phyloP scores from a whole-genome alignment of 805 yeast genomes.

The Yamadazyma akitaensis region DNA sequence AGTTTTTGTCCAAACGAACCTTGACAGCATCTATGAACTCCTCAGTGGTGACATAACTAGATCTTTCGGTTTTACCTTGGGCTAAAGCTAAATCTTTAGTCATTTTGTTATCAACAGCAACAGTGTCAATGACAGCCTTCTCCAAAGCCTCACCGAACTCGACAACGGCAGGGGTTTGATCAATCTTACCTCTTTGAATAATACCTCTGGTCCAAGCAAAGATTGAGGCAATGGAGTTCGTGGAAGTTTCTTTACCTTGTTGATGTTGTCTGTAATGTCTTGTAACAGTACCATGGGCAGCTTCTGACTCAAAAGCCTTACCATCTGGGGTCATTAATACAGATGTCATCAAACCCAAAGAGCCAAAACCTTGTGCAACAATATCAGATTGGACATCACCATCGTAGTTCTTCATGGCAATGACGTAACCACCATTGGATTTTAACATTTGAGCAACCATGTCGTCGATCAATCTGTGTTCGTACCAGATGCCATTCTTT shows the following conservation, averaged over 20 bases:
- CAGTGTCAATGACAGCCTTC: constrained; percentile 83
- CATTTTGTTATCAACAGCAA: constrained; percentile 80
- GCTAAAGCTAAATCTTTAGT: constrained; percentile 95
- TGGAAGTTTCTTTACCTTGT: constrained; percentile 94
- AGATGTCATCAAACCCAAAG: constrained; percentile 95
- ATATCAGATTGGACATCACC: constrained; percentile 97
- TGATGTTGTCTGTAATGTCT: constrained; percentile 96
- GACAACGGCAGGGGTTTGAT: constrained; percentile 79
- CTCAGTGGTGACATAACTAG: constrained; percentile 82
- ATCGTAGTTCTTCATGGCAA: constrained; percentile 96
- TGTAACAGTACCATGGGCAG: constrained; percentile 99
- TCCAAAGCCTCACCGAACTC: constrained; percentile 77
- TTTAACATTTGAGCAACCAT: constrained; percentile 99
- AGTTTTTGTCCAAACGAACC: constrained; percentile 48
- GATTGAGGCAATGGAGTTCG: constrained; percentile 95
- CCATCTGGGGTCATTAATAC: constrained; percentile 97
- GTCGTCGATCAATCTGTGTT: constrained; percentile 94
- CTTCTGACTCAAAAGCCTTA: constrained; percentile 91
- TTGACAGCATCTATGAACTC: constrained; percentile 86
- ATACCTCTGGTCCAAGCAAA: constrained; percentile 97
- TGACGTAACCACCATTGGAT: constrained; percentile 90
- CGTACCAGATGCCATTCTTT: constrained; percentile 85
- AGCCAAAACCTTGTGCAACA: constrained; percentile 97
- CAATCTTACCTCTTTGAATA: constrained; percentile 87
- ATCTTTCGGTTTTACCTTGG: constrained; percentile 79